Evolutionary conservation across 805 yeast genomes (phyloP).

Genomic region (Lachancea sp.): DNA sequence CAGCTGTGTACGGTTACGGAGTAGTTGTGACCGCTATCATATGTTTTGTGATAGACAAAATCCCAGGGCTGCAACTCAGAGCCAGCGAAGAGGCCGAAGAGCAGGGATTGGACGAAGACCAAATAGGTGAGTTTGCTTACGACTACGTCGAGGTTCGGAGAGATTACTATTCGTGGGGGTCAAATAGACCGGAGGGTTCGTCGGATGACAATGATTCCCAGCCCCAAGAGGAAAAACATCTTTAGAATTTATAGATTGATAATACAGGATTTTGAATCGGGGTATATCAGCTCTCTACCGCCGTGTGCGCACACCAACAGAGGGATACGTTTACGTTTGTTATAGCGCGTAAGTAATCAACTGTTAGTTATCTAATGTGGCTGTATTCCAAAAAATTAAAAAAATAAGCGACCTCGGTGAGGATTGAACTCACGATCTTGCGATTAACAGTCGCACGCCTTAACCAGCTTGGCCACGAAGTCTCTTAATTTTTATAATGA

Average conservation of each 20-base stretch:
- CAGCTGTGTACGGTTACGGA: conserved; percentile 69
- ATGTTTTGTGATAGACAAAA: conserved; percentile 63
- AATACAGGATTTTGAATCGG: too few species aligned
- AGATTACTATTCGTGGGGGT: conserved; percentile 59
- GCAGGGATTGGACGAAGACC: conserved; percentile 90
- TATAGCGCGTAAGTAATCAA: too few species aligned
- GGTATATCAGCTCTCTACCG: too few species aligned
- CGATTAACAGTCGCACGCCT: conserved; percentile 62
- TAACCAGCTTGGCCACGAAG: conserved; percentile 55
- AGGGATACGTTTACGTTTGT: too few species aligned
- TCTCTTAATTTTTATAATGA: conserved; percentile 16
- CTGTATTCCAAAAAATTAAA: background rate
- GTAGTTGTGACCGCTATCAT: conserved; percentile 71
- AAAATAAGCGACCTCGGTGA: conserved; percentile 44
- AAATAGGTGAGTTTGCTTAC: conserved; percentile 97
- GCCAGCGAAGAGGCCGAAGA: conserved; percentile 82
- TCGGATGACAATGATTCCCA: conserved; percentile 7
- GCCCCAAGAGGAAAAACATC: conserved; percentile 6
- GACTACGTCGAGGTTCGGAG: conserved; percentile 96
- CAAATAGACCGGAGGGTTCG: conserved; percentile 17
- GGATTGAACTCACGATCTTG: conserved; percentile 59
- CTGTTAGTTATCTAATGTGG: too few species aligned
- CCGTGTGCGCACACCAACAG: too few species aligned
- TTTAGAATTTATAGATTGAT: background rate
- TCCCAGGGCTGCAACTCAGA: conserved; percentile 78